Percentiles rank a stretch among this genome's conserved stretches.
Evolutionary conservation across 2,329 filamentous ascomycete species (phyloP).

Genomic region (Xylaria hypoxylon): DNA sequence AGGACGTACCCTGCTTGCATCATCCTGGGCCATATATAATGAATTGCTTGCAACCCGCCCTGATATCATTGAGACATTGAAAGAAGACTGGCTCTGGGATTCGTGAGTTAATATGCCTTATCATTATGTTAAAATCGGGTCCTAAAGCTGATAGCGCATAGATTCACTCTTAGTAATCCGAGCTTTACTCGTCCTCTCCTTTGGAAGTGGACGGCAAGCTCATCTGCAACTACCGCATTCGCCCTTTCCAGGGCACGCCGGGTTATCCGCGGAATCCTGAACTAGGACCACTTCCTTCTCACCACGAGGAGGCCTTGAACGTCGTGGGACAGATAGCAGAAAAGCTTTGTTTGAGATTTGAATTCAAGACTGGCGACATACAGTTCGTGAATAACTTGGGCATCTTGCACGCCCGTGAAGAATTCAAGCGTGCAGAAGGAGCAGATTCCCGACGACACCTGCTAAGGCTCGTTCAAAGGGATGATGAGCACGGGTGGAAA

Average conservation of each 20-base stretch:
- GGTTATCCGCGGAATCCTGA: not conserved
- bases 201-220: not conserved
- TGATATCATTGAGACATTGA: constrained; percentile 2
- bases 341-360: not conserved
- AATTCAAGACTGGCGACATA: constrained; percentile 1
- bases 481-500: not conserved
- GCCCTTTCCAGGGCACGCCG: constrained; percentile 3
- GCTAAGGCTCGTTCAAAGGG: not conserved
- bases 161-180: not conserved
- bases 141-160: not conserved
- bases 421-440: constrained; percentile 7
- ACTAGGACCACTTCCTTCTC: not conserved
- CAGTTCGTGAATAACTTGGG: constrained; percentile 8
- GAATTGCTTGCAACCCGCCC: constrained; percentile 1
- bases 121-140: not conserved
- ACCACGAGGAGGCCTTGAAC: not conserved
- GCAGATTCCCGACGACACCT: not conserved
- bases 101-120: not conserved
- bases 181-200: not conserved
- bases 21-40: constrained; percentile 7
- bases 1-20: constrained; percentile 4
- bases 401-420: not conserved
- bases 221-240: not conserved
- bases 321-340: not conserved
- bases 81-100: constrained; percentile 9